phyloP scores from a whole-genome alignment of 345 rosid genomes.

The Populus simonii region DNA sequence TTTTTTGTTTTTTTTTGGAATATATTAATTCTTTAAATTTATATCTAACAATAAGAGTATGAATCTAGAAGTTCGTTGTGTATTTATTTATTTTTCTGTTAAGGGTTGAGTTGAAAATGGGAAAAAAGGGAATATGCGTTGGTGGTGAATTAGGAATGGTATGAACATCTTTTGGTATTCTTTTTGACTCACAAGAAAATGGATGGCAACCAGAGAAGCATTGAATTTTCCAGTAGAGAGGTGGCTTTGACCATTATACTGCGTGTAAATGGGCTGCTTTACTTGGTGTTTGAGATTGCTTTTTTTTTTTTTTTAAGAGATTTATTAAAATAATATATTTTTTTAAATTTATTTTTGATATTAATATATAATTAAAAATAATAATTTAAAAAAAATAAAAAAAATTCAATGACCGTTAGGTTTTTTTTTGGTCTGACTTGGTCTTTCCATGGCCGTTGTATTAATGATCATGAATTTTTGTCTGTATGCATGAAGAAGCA shows the following conservation, averaged over 20 bases:
- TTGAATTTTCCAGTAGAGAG: slow-evolving; percentile 18
- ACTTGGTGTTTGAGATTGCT: too few species aligned
- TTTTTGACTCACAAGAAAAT: slow-evolving; percentile 8
- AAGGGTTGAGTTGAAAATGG: neutral
- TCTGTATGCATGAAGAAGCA: neutral
- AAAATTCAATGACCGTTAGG: too few species aligned
- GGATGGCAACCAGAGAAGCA: slow-evolving; percentile 14
- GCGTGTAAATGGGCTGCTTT: neutral
- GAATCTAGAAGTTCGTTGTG: neutral
- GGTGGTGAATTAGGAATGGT: neutral
- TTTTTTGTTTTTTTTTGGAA: neutral
- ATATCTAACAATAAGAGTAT: too few species aligned
- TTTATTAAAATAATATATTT: too few species aligned
- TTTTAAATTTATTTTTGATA: too few species aligned
- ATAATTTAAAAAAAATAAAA: too few species aligned
- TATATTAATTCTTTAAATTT: too few species aligned
- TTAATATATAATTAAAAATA: too few species aligned
- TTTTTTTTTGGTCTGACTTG: neutral
- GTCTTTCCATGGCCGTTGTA: neutral
- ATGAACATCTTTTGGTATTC: neutral
- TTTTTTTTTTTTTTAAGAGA: too few species aligned
- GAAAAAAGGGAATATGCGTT: neutral
- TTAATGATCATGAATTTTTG: neutral
- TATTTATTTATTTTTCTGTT: neutral
- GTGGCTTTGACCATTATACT: slow-evolving; percentile 26